These are phyloP conservation scores for Talaromyces proteolyticus DNA, from an alignment of 495 filamentous ascomycete species.

Conservation along the genomic window DNA sequence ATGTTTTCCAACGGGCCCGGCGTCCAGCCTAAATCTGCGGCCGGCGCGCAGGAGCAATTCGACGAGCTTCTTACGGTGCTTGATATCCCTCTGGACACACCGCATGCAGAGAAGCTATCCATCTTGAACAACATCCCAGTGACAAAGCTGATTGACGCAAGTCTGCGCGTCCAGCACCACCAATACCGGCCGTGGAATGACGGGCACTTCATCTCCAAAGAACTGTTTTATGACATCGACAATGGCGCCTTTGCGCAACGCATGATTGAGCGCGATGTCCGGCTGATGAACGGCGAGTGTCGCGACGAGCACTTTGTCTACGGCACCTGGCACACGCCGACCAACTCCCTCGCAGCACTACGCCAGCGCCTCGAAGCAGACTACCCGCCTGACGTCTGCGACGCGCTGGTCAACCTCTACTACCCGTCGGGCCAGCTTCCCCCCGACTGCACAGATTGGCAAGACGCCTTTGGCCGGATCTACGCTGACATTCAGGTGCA, in stretches of 20 bases:
- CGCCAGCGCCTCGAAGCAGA: slow-evolving; percentile 44
- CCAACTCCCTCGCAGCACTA: slow-evolving; percentile 26
- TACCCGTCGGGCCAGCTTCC: slow-evolving; percentile 30
- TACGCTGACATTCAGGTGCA: slow-evolving; percentile 56
- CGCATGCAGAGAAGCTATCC: slow-evolving; percentile 35
- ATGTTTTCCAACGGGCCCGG: slow-evolving; percentile 54
- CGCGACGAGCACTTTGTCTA: slow-evolving; percentile 49
- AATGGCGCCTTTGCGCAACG: slow-evolving; percentile 37
- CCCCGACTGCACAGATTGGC: slow-evolving; percentile 21
- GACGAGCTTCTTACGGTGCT: slow-evolving; percentile 44
- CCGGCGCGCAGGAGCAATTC: slow-evolving; percentile 47
- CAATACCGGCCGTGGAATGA: slow-evolving; percentile 52
- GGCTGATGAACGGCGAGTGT: slow-evolving; percentile 50
- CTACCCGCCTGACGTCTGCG: slow-evolving; percentile 38
- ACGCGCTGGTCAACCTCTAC: slow-evolving; percentile 35
- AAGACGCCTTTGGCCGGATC: slow-evolving; percentile 48
- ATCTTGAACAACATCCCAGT: slow-evolving; percentile 34
- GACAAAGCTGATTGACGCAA: slow-evolving; percentile 32
- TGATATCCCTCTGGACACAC: slow-evolving; percentile 33
- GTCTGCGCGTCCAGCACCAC: slow-evolving; percentile 29
- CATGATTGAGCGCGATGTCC: slow-evolving; percentile 37
- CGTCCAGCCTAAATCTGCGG: slow-evolving; percentile 42
- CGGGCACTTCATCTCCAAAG: slow-evolving; percentile 34
- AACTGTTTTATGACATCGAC: slow-evolving; percentile 42
- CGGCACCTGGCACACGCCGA: slow-evolving; percentile 32